phyloP scores from a whole-genome alignment of 345 rosid genomes.

The Rhodomyrtus tomentosa region DNA sequence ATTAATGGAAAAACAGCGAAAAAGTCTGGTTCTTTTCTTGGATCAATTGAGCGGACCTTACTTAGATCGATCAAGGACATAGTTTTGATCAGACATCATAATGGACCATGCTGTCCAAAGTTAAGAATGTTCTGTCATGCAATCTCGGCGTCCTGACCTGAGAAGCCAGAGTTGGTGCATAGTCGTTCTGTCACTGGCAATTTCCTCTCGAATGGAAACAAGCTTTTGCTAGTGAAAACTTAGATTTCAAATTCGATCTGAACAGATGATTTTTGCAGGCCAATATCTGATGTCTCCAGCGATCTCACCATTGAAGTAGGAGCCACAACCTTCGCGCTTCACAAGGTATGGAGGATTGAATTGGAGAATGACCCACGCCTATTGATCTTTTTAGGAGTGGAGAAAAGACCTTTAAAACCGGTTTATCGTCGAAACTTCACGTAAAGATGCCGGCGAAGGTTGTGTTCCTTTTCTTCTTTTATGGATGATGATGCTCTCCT shows the following conservation, averaged over 20 bases:
- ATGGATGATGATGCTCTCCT: not conserved
- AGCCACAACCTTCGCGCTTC: constrained; percentile 72
- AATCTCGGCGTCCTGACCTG: not conserved
- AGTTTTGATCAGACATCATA: not conserved
- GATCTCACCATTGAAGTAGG: constrained; percentile 81
- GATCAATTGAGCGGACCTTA: not conserved
- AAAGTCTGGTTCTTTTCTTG: not conserved
- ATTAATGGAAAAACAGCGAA: not conserved
- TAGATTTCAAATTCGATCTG: not conserved
- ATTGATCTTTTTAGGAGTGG: not conserved
- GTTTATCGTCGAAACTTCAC: not conserved
- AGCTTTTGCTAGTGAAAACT: not conserved
- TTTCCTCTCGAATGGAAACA: not conserved
- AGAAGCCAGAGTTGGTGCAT: not conserved
- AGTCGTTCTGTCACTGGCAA: not conserved
- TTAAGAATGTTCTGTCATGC: not conserved
- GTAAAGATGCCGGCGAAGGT: not conserved
- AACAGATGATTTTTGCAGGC: constrained; percentile 40
- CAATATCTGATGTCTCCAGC: constrained; percentile 89
- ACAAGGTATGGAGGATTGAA: constrained; percentile 42
- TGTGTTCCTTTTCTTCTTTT: not conserved
- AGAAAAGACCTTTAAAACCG: not conserved
- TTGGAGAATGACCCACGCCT: not conserved
- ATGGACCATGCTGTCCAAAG: not conserved
- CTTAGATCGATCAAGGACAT: not conserved